These are phyloP conservation scores for Pythium graminicola DNA, from an alignment of 352 stramenopile species.

Conservation along the genomic window DNA sequence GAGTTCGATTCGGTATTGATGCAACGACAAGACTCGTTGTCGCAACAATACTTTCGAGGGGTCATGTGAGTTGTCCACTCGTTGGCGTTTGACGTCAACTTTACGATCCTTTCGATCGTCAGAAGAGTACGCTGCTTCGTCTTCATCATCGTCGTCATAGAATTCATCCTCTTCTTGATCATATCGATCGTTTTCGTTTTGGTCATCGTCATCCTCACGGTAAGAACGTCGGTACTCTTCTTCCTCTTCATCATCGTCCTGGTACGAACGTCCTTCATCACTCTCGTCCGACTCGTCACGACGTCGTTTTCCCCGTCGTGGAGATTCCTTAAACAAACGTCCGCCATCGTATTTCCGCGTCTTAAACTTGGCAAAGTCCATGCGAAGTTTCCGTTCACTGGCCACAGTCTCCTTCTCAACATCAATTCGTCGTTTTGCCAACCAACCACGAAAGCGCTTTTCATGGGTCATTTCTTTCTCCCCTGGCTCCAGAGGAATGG, in stretches of 20 bases:
- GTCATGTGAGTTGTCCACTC: too few relatives aligned
- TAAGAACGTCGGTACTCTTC: not conserved
- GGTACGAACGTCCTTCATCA: slow-evolving; percentile 1
- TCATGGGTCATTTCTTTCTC: slow-evolving; percentile 6
- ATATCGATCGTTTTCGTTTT: slow-evolving; percentile 1
- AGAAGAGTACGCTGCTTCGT: slow-evolving; percentile 6
- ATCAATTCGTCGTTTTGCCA: slow-evolving; percentile 2
- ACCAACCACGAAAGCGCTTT: slow-evolving; percentile 5
- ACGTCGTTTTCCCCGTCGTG: not conserved
- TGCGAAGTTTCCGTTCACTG: slow-evolving; percentile 4
- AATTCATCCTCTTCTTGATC: not conserved
- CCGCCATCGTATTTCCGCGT: not conserved
- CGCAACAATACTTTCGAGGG: slow-evolving; percentile 2
- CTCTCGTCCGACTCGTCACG: not conserved
- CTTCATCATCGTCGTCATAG: not conserved
- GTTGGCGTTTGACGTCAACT: not conserved
- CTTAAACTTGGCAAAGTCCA: slow-evolving; percentile 8
- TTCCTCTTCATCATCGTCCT: not conserved
- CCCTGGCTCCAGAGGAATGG: not conserved
- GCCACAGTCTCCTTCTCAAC: slow-evolving; percentile 1
- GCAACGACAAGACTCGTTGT: slow-evolving; percentile 1
- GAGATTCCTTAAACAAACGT: not conserved
- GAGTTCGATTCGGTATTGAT: slow-evolving; percentile 5
- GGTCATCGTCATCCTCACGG: not conserved
- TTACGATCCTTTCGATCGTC: slow-evolving; percentile 1